These are phyloP conservation scores for Trametes elegans DNA, from an alignment of 768 basidiomycete genomes.

Conservation along the genomic window DNA sequence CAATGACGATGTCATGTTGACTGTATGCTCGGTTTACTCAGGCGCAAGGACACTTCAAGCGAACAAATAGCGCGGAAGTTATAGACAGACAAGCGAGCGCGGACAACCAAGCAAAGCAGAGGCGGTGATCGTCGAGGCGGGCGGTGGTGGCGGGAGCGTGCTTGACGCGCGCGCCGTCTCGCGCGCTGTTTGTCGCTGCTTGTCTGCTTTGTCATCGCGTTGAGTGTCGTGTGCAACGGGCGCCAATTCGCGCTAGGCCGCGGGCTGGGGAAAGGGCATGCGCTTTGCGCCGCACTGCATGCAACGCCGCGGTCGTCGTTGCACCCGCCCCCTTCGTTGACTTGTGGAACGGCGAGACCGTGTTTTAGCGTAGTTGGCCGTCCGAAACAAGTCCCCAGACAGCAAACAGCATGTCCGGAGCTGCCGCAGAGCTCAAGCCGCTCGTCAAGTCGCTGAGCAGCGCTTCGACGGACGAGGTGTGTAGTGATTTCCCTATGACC, in stretches of 20 bases:
- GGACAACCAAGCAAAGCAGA: not conserved
- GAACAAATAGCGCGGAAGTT: not conserved
- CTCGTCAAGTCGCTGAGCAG: conserved; percentile 78
- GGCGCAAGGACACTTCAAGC: not conserved
- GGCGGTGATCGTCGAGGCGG: not conserved
- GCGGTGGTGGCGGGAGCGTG: conserved; percentile 12
- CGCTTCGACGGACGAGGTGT: conserved; percentile 55
- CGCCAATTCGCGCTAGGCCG: not conserved
- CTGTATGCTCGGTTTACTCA: too few relatives aligned
- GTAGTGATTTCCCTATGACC: conserved; percentile 37
- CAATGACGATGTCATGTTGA: conserved; percentile 45
- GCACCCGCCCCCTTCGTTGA: not conserved
- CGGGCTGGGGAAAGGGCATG: not conserved
- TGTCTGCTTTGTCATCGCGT: conserved; percentile 12
- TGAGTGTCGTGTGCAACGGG: conserved; percentile 3
- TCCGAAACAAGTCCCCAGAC: too few relatives aligned
- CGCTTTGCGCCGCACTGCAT: conserved; percentile 7
- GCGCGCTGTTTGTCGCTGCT: conserved; percentile 16
- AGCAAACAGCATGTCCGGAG: conserved; percentile 31
- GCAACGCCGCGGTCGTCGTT: conserved; percentile 7
- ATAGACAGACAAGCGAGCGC: not conserved
- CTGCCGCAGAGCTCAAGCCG: conserved; percentile 70
- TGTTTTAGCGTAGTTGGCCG: not conserved
- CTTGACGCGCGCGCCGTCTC: conserved; percentile 11
- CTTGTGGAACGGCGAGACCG: not conserved